A percentile compares a stretch with the other conserved stretches of the same genome.
Conservation (phyloP, 1,284 basidiomycete species). For the Hypsizygus ulmarius region DNA sequence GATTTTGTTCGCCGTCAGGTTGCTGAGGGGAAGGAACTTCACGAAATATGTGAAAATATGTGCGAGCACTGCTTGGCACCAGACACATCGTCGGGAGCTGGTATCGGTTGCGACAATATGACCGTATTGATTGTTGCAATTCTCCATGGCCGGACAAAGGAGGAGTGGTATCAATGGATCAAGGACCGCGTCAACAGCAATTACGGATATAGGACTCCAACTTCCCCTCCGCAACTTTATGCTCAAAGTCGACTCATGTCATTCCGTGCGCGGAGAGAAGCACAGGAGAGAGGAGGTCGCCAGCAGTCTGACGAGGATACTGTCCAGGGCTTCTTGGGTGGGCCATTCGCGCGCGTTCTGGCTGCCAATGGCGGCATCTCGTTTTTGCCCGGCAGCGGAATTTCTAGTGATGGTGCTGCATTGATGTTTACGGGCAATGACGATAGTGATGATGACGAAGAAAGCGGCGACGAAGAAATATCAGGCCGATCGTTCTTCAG, state of each 20-base stretch:
- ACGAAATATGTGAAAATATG: conserved; percentile 85
- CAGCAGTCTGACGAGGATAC: conserved; percentile 23
- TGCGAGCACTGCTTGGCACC: conserved; percentile 95
- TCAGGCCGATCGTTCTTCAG: conserved; percentile 44
- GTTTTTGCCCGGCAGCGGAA: conserved; percentile 48
- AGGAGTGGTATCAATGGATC: conserved; percentile 95
- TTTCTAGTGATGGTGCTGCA: conserved; percentile 45
- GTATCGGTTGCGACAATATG: conserved; percentile 99
- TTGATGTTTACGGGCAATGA: conserved; percentile 56
- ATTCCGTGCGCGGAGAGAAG: conserved; percentile 56
- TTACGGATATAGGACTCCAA: conserved; percentile 73
- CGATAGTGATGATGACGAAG: conserved; percentile 54
- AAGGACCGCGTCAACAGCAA: conserved; percentile 78
- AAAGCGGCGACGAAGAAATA: conserved; percentile 46
- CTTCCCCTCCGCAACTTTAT: conserved; percentile 65
- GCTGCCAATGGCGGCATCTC: conserved; percentile 56
- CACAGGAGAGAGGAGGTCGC: conserved; percentile 40
- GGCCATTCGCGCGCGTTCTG: conserved; percentile 43
- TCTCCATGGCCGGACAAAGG: conserved; percentile 81
- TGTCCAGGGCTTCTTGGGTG: conserved; percentile 23
- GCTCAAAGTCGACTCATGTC: conserved; percentile 55
- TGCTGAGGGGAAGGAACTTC: conserved; percentile 77
- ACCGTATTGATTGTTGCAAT: conserved; percentile 91
- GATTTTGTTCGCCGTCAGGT: conserved; percentile 87
- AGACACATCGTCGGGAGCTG: conserved; percentile 86